phyloP scores from a whole-genome alignment of 176 grass and related monocot genomes.

The Oryza longistaminata region DNA sequence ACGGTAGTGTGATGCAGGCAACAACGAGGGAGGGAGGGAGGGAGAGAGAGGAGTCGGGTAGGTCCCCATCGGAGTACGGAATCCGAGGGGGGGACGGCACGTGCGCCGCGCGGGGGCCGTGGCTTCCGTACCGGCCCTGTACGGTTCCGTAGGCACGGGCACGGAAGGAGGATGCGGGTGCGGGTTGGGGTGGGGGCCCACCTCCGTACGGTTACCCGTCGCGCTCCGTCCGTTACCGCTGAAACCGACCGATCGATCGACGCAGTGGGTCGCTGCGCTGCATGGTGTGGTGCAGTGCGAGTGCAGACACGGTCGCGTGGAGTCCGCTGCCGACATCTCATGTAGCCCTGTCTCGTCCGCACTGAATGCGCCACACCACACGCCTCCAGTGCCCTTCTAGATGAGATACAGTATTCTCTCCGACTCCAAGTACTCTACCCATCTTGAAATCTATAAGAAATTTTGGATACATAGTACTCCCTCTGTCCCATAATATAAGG shows the following conservation, averaged over 20 bases:
- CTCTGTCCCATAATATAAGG: too few relatives aligned
- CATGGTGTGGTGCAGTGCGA: not conserved
- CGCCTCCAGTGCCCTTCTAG: not conserved
- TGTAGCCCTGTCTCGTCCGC: not conserved
- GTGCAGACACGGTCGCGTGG: not conserved
- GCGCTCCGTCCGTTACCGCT: not conserved
- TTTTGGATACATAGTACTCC: too few relatives aligned
- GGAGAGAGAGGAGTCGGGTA: too few relatives aligned
- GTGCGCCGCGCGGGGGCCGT: not conserved
- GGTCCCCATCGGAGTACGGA: not conserved
- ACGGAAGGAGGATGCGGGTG: not conserved
- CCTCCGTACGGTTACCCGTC: not conserved
- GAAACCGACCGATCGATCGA: not conserved
- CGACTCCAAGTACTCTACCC: too few relatives aligned
- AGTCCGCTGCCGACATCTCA: conserved; percentile 15
- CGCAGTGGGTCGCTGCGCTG: too few relatives aligned
- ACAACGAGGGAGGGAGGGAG: too few relatives aligned
- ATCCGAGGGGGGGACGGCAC: not conserved
- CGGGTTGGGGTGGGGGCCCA: too few relatives aligned
- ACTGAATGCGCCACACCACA: not conserved
- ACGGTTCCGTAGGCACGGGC: not conserved
- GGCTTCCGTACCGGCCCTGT: not conserved
- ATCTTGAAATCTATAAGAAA: too few relatives aligned
- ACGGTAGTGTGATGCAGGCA: not conserved
- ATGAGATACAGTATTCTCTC: too few relatives aligned